Percentiles rank a stretch among this genome's conserved stretches.
Conservation (phyloP, 2,329 filamentous ascomycete genomes). For the Penicillium rolfsii region DNA sequence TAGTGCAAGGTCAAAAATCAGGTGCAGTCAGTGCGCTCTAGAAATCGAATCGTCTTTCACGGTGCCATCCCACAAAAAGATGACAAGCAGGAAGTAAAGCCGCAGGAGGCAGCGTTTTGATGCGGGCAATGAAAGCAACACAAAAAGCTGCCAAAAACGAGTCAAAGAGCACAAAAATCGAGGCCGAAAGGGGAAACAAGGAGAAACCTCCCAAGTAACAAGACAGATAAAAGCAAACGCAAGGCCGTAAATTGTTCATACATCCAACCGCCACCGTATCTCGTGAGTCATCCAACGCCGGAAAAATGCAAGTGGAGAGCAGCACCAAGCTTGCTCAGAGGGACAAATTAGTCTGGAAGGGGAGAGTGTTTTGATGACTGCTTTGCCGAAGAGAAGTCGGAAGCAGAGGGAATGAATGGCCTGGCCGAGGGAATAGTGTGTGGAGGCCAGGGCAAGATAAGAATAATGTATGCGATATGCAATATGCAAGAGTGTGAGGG, state of each 20-base stretch:
- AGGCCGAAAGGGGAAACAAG: slow-evolving; percentile 7
- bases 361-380: slow-evolving; percentile 6
- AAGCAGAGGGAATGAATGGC: background rate
- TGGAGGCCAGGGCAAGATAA: background rate
- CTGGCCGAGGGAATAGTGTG: background rate
- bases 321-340: slow-evolving; percentile 7
- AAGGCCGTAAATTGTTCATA: slow-evolving; percentile 36
- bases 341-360: slow-evolving; percentile 7
- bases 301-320: slow-evolving; percentile 34
- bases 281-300: slow-evolving; percentile 40
- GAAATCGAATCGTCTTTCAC: slow-evolving; percentile 24
- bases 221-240: slow-evolving; percentile 16
- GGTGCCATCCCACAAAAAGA: slow-evolving; percentile 17
- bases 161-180: slow-evolving; percentile 14
- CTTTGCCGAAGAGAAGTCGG: background rate
- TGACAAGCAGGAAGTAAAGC: slow-evolving; percentile 5
- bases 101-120: slow-evolving; percentile 18
- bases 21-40: slow-evolving; percentile 28
- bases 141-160: slow-evolving; percentile 28
- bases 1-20: slow-evolving; percentile 5
- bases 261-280: slow-evolving; percentile 36
- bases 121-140: slow-evolving; percentile 22
- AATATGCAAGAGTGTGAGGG: background rate
- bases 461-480: background rate
- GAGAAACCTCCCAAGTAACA: slow-evolving; percentile 16